Base-by-base conservation (phyloP, 202 grass and related monocot species). In the Zizania palustris region DNA sequence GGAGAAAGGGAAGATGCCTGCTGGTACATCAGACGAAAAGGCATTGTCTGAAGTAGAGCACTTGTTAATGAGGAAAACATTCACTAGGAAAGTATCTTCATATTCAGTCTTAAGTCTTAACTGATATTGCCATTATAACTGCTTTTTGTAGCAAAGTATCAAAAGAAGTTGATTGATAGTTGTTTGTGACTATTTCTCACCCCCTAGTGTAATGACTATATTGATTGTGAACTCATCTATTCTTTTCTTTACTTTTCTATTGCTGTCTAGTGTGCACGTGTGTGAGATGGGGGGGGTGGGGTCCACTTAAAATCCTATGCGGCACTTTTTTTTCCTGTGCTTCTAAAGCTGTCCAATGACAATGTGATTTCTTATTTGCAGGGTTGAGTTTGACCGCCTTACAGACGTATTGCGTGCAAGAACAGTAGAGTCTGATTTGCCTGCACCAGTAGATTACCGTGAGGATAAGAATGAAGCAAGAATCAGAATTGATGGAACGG, bases 21-120 rank as follows among this genome's bases (percentile, higher is more conserved):
- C 14, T 1, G 40, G 49, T 41, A 37, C 41, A 36, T 67, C 43
- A 9, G 59, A 65, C 7, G 65, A 81, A 49, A 91, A 74, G 53
- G 69, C 73, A 80, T 54, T 82, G 45, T 91, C 78, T 78, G 93
- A 97, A 93, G 78, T 97, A 44, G 90, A 97, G 60, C 88, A 89
- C 51, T 74, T 97, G 70, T 69, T 97, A 58, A 88, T 83, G 80
- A 75, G 75, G 80, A 97, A 97, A 67, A 89, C 90, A 13, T 87
- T 97, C 61, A 87, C 93, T 60, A 97, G 77, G 93, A 75, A 83
- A 89, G 83, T 83, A 84, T 67, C 34, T 70, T 11, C 69, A 45
- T 45, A 49, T 43, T 70, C 63, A 39, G 54, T 36, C 11, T n/a
- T n/a, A n/a, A n/a, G n/a, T n/a, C n/a, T 79, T 1, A 83, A 74